A percentile compares a stretch with the other conserved stretches of the same genome.
Evolutionary conservation across 495 filamentous ascomycete genomes (phyloP).

Genomic region (Geopyxis carbonaria): DNA sequence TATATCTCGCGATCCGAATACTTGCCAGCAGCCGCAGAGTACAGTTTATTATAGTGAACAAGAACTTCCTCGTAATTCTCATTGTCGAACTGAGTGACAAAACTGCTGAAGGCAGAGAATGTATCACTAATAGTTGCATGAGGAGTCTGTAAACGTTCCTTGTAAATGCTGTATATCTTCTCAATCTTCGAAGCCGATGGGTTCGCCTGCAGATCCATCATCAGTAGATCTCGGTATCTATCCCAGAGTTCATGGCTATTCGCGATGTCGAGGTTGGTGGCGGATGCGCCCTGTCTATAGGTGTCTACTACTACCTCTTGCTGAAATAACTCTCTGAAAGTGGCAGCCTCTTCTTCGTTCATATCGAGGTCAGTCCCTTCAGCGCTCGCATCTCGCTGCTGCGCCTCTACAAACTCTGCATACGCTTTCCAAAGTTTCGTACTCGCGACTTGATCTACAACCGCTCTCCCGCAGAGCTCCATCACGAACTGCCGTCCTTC

Average conservation of each 20-base stretch:
- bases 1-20: slow-evolving; percentile 51
- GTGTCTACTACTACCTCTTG: slow-evolving; percentile 57
- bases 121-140: slow-evolving; percentile 77
- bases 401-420: slow-evolving; percentile 66
- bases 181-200: slow-evolving; percentile 33
- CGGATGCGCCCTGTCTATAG: slow-evolving; percentile 61
- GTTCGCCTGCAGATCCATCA: slow-evolving; percentile 43
- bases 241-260: slow-evolving; percentile 75
- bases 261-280: slow-evolving; percentile 32
- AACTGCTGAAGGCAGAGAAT: slow-evolving; percentile 62
- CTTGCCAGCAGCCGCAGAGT: slow-evolving; percentile 49
- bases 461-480: slow-evolving; percentile 64
- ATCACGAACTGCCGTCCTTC: slow-evolving; percentile 52
- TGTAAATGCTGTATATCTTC: slow-evolving; percentile 51
- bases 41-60: slow-evolving; percentile 46
- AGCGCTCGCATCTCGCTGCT: slow-evolving; percentile 46
- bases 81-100: slow-evolving; percentile 62
- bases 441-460: slow-evolving; percentile 67
- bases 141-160: slow-evolving; percentile 55
- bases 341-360: slow-evolving; percentile 56
- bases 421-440: slow-evolving; percentile 76
- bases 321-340: slow-evolving; percentile 64
- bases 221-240: slow-evolving; percentile 45
- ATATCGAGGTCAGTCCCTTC: slow-evolving; percentile 35
- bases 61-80: slow-evolving; percentile 63